A percentile compares a stretch with the other conserved stretches of the same genome.
Evolutionary conservation across 2,329 filamentous ascomycete genomes (phyloP).

Genomic region (Phyllosticta paracitricarpa): DNA sequence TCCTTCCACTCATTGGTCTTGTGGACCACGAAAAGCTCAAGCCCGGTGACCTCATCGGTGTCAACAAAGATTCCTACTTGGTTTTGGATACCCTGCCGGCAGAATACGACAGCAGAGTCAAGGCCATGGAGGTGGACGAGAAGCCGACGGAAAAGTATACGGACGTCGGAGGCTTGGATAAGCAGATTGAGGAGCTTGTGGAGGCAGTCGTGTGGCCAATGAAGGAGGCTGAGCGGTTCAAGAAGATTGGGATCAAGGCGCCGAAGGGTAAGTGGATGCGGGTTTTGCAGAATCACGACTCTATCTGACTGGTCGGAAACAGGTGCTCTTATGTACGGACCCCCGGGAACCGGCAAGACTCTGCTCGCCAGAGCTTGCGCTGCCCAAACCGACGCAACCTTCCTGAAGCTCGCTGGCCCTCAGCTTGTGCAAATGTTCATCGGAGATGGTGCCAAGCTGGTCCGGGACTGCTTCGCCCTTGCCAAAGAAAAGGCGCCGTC

Average conservation of each 20-base stretch:
- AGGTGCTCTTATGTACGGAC: constrained; percentile 98
- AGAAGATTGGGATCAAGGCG: constrained; percentile 99
- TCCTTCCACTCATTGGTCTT: constrained; percentile 90
- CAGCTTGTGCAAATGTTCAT: constrained; percentile 99
- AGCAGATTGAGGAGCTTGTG: constrained; percentile 97
- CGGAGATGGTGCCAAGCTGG: constrained; percentile 93
- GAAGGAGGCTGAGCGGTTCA: constrained; percentile 98
- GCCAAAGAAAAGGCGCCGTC: constrained; percentile 98
- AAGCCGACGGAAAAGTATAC: constrained; percentile 99
- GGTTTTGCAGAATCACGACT: background rate
- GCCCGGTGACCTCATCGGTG: constrained; percentile 91
- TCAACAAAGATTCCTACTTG: constrained; percentile 98
- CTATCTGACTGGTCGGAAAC: constrained; percentile 10
- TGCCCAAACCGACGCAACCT: constrained; percentile 95
- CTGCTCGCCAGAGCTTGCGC: constrained; percentile 91
- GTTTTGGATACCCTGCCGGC: constrained; percentile 93
- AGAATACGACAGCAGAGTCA: constrained; percentile 97
- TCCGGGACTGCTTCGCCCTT: constrained; percentile 92
- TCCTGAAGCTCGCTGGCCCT: constrained; percentile 94
- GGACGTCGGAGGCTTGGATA: constrained; percentile 93
- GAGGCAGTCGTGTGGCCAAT: constrained; percentile 99
- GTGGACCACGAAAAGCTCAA: constrained; percentile 93
- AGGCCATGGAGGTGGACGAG: constrained; percentile 99
- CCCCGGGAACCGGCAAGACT: constrained; percentile 82
- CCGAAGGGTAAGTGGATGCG: constrained; percentile 66